phyloP scores from a whole-genome alignment of 192 early-diverging fungal genomes.

The Coemansia asiatica region DNA sequence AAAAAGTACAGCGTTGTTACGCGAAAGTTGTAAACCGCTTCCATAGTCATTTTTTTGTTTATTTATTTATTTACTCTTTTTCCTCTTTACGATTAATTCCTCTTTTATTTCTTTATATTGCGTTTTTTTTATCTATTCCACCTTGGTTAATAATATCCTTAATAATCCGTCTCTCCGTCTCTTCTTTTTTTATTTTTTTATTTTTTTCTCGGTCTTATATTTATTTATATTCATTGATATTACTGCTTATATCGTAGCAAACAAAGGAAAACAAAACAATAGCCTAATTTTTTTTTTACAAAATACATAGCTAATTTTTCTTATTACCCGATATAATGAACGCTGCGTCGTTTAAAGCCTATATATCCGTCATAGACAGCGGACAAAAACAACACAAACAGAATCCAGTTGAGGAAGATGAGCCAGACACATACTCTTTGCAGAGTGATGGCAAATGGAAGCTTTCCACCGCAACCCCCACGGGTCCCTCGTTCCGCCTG shows the following conservation, averaged over 20 bases:
- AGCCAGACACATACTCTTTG: neutral
- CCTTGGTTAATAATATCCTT: too few species aligned
- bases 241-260: neutral
- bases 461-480: neutral
- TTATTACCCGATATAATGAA: neutral
- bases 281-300: neutral
- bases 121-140: neutral
- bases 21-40: too few species aligned
- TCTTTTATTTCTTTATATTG: neutral
- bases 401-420: neutral
- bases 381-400: neutral
- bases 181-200: neutral
- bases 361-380: neutral
- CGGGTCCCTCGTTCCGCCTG: neutral
- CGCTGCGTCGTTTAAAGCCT: neutral
- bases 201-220: constrained; percentile 1
- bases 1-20: too few species aligned
- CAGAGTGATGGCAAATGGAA: neutral
- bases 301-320: neutral
- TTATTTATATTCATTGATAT: neutral
- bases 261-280: neutral
- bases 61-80: neutral
- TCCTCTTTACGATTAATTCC: neutral
- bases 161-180: too few species aligned
- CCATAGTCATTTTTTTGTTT: neutral